phyloP scores from a whole-genome alignment of 208 protist genomes.

The Crithidia expoeki region DNA sequence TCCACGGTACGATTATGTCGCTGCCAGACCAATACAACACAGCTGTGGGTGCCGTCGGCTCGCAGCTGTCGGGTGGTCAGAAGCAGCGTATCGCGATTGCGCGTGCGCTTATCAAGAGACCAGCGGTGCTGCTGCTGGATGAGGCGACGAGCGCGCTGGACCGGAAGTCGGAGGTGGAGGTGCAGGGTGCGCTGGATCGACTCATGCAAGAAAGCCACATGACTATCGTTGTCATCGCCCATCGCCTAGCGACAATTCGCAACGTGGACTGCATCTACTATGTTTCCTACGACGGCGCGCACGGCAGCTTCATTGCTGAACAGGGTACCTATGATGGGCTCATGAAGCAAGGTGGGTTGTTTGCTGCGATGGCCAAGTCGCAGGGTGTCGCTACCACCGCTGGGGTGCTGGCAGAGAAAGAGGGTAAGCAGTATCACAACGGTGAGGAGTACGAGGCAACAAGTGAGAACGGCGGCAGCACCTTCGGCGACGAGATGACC shows the following conservation, averaged over 20 bases:
- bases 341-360: slow-evolving; percentile 48
- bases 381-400: slow-evolving; percentile 38
- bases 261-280: slow-evolving; percentile 90
- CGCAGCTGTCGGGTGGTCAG: slow-evolving; percentile 88
- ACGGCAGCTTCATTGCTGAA: slow-evolving; percentile 62
- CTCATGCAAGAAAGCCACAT: slow-evolving; percentile 67
- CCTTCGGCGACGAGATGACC: background rate
- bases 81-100: slow-evolving; percentile 91
- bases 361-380: slow-evolving; percentile 70
- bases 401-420: background rate
- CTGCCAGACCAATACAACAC: slow-evolving; percentile 87
- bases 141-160: slow-evolving; percentile 91
- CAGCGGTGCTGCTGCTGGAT: slow-evolving; percentile 83
- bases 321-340: slow-evolving; percentile 67
- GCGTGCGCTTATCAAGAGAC: slow-evolving; percentile 73
- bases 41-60: slow-evolving; percentile 67
- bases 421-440: too few species aligned
- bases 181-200: slow-evolving; percentile 69
- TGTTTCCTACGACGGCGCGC: slow-evolving; percentile 61
- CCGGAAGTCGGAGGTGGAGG: slow-evolving; percentile 82
- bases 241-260: slow-evolving; percentile 88
- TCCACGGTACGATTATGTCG: slow-evolving; percentile 83
- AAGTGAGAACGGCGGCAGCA: background rate
- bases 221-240: slow-evolving; percentile 91
- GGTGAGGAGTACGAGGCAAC: background rate